These are phyloP conservation scores for Penicillium sp. DNA, from an alignment of 2,329 filamentous ascomycete species.

Conservation along the genomic window DNA sequence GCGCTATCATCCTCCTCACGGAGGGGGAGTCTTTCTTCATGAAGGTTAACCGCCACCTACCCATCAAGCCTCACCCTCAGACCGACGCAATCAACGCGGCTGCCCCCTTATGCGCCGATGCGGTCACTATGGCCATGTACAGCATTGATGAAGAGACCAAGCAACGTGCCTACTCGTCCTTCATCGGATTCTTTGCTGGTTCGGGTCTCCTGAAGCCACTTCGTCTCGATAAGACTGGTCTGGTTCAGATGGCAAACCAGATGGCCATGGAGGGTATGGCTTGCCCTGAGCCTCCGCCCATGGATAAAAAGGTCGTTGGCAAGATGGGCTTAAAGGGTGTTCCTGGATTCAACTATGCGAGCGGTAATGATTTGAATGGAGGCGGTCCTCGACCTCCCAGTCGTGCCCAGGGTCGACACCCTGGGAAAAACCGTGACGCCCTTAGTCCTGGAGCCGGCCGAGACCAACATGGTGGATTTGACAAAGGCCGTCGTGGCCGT, in stretches of 20 bases:
- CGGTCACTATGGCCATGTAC: slow-evolving; percentile 29
- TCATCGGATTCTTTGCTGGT: slow-evolving; percentile 35
- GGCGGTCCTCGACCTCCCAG: slow-evolving; percentile 9
- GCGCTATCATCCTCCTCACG: slow-evolving; percentile 52
- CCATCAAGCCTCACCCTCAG: slow-evolving; percentile 48
- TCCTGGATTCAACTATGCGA: slow-evolving; percentile 32
- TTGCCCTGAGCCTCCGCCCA: slow-evolving; percentile 35
- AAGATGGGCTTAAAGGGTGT: slow-evolving; percentile 42
- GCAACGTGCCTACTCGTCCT: slow-evolving; percentile 37
- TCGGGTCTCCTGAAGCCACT: slow-evolving; percentile 31
- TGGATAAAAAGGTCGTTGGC: slow-evolving; percentile 37
- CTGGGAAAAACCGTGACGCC: slow-evolving; percentile 21
- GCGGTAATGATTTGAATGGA: slow-evolving; percentile 13
- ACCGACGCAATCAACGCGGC: slow-evolving; percentile 37
- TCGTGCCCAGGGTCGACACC: slow-evolving; percentile 3
- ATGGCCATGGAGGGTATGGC: slow-evolving; percentile 36
- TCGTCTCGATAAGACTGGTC: slow-evolving; percentile 30
- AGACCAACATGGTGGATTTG: slow-evolving; percentile 15
- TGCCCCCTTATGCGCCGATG: slow-evolving; percentile 30
- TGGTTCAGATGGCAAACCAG: slow-evolving; percentile 37
- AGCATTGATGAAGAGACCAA: slow-evolving; percentile 31
- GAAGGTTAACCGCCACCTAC: slow-evolving; percentile 46
- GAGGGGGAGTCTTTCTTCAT: slow-evolving; percentile 52
- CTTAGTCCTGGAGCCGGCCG: slow-evolving; percentile 23
- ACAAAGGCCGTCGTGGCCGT: slow-evolving; percentile 16